A percentile compares a stretch with the other conserved stretches of the same genome.
These are phyloP conservation scores for Sporothrix inflata DNA, from an alignment of 2,329 filamentous ascomycete species.

Conservation along the genomic window DNA sequence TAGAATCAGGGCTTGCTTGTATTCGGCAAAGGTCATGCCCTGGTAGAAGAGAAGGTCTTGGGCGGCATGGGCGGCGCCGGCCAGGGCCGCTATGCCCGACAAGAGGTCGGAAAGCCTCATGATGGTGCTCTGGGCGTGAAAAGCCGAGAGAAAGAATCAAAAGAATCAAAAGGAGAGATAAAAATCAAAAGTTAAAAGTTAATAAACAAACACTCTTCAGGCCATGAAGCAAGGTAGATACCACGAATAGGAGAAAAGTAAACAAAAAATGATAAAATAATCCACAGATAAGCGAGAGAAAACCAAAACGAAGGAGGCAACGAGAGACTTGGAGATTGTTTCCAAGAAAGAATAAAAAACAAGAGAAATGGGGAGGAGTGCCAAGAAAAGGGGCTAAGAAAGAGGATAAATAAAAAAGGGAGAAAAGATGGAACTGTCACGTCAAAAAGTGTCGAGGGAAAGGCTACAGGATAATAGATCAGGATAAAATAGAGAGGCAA, in stretches of 20 bases:
- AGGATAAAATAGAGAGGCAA: neutral
- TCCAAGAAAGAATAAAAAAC: neutral
- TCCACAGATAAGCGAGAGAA: neutral
- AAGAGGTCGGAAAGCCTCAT: conserved; percentile 19
- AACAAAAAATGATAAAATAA: neutral
- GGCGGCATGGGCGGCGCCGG: conserved; percentile 29
- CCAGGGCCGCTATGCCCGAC: conserved; percentile 28
- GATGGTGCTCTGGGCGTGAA: neutral
- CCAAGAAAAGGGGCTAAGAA: neutral
- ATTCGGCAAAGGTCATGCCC: conserved; percentile 36
- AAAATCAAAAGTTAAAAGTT: neutral
- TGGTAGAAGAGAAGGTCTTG: conserved; percentile 37
- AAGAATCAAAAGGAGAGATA: neutral
- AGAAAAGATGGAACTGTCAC: neutral
- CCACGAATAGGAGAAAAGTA: neutral
- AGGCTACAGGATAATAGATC: neutral
- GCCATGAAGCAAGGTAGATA: neutral
- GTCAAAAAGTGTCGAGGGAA: neutral
- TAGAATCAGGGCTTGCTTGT: conserved; percentile 34
- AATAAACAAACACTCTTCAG: neutral
- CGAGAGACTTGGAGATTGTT: conserved; percentile 9
- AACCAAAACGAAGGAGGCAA: conserved; percentile 6
- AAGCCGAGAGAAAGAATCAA: neutral
- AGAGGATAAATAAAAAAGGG: neutral
- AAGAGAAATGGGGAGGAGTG: neutral